Evolutionary conservation across 1,284 basidiomycete genomes (phyloP), one percentile per base, ranked within the genome.

Genomic region (Naganishia cerealis): DNA sequence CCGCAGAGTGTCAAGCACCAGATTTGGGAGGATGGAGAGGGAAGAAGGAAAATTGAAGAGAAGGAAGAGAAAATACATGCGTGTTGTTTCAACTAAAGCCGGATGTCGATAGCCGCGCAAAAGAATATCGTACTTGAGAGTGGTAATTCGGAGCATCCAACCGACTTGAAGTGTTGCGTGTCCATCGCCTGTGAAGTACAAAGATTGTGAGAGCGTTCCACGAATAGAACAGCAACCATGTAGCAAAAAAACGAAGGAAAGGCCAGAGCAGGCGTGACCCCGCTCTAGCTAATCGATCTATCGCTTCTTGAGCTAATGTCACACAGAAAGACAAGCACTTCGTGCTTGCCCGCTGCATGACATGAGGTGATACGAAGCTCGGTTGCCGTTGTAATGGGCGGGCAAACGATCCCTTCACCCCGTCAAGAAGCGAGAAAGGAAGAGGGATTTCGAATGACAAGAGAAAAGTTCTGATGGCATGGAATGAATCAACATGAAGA

Each of bases 1-100:
- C 74, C 75, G 77, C 77, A 79, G 77, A 79, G 77, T 79, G 77
- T 79, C 77, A 79, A 75, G 75, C 77, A 79, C 77, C 77, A 71
- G 72, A 48, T 18, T 24, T 16, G 8, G 13, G 21, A 42, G 50
- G 57, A 63, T 48, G 46, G 29, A 55, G 48, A 38, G 54, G 7
- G 18, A 57, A 46, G 48, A 61, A 18, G 57, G 24, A 46, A 52
- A 58, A n/a, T n/a, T 33, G 53, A 53, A 59, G 58, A 57, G 33
- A 66, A 65, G 67, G 24, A 46, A 59, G 52, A 38, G 24, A 54
- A 39, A 39, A 53, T 46, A 38, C 18, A 56, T 9, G 15, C 12
- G 16, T 29, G 42, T 39, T 43, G 46, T 33, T 33, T 33, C 29
- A 6, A 42, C n/a, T 33, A 36, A 39, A 6, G 65, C 55, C 48